A percentile compares a stretch with the other conserved stretches of the same genome.
Evolutionary conservation across 331 rosid species (phyloP).

Genomic region (Malus hybrid): DNA sequence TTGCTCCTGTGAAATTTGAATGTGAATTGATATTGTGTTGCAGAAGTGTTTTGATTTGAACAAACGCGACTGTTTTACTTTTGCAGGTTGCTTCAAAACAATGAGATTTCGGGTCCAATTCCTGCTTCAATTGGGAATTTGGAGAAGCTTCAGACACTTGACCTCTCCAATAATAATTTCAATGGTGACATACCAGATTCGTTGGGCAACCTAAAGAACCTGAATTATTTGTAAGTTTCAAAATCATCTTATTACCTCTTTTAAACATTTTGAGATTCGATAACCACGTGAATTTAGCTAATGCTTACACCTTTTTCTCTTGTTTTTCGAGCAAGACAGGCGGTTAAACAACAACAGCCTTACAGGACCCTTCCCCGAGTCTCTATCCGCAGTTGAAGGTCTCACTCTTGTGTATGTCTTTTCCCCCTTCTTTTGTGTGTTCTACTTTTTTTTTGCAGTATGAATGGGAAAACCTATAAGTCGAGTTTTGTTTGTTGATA

Average conservation of each 20-base stretch:
- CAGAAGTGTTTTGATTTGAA: not conserved
- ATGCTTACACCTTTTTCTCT: constrained; percentile 19
- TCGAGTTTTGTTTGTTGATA: not conserved
- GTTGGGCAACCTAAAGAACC: constrained; percentile 70
- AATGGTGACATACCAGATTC: constrained; percentile 75
- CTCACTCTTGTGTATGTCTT: constrained; percentile 85
- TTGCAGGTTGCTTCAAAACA: constrained; percentile 89
- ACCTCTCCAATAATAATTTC: constrained; percentile 77
- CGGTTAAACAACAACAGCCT: constrained; percentile 92
- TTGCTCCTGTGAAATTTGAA: not conserved
- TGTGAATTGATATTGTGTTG: not conserved
- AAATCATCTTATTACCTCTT: not conserved
- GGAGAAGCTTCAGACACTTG: constrained; percentile 87
- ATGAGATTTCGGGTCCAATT: constrained; percentile 74
- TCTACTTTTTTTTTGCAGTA: not conserved
- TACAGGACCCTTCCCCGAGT: constrained; percentile 72
- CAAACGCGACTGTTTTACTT: not conserved
- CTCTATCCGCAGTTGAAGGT: constrained; percentile 58
- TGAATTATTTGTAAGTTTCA: constrained; percentile 82
- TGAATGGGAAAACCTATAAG: not conserved
- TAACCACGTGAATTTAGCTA: constrained; percentile 7
- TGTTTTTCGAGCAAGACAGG: constrained; percentile 50
- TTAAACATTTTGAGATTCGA: constrained; percentile 5
- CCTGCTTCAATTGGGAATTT: constrained; percentile 69
- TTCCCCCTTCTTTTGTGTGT: constrained; percentile 3